phyloP scores from a whole-genome alignment of 73 alveolate genomes.

The Durusdinium trenchii region DNA sequence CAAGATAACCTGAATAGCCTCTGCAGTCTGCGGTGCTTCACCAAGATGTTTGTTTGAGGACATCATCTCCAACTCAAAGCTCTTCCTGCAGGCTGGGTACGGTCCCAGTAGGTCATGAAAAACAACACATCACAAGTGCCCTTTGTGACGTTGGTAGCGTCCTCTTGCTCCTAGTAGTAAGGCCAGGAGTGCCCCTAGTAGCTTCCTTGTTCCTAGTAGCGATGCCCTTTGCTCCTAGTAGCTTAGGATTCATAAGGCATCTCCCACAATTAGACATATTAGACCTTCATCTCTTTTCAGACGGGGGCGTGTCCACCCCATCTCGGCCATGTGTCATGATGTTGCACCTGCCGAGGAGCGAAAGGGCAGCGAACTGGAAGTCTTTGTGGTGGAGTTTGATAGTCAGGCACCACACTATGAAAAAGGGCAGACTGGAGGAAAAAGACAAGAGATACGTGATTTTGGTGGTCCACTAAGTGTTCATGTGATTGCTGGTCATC shows the following conservation, averaged over 20 bases:
- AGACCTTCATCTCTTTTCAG: background rate
- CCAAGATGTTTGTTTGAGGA: background rate
- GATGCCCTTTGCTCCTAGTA: no score
- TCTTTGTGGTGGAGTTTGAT: slow-evolving; percentile 97
- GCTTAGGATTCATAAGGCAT: no score
- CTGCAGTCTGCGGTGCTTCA: background rate
- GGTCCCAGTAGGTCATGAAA: background rate
- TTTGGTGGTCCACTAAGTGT: no score
- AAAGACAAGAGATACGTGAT: no score
- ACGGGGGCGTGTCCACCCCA: no score
- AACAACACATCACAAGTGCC: background rate
- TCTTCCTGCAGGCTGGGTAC: slow-evolving; percentile 15
- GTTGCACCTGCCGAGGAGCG: slow-evolving; percentile 15
- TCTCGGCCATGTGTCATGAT: no score
- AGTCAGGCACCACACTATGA: slow-evolving; percentile 96
- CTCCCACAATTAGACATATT: no score
- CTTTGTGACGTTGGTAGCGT: background rate
- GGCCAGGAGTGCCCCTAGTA: no score
- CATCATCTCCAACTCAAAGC: background rate
- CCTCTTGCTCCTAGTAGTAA: no score
- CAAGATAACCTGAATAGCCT: background rate
- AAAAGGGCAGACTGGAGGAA: no score
- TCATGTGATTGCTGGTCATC: no score
- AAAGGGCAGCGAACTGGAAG: slow-evolving; percentile 74
- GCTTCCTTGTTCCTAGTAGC: no score